phyloP scores from a whole-genome alignment of 352 stramenopile genomes.

The Achlya hypogyna region DNA sequence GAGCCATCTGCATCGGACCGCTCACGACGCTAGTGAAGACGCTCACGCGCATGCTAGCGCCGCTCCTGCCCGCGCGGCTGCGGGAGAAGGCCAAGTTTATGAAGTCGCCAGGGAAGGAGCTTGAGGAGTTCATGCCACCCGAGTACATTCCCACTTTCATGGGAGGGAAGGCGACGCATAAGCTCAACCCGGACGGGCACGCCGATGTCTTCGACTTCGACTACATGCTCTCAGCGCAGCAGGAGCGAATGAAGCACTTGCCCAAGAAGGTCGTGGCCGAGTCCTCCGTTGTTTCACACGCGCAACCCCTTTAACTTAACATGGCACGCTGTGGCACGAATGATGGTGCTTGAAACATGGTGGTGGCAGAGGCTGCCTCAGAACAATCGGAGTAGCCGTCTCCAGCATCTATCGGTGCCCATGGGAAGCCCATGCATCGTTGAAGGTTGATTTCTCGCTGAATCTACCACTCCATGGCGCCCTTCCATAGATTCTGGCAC shows the following conservation, averaged over 20 bases:
- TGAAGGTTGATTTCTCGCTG: no score
- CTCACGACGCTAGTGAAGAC: conserved; percentile 49
- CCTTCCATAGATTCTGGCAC: no score
- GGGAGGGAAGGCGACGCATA: conserved; percentile 34
- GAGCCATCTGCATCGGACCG: conserved; percentile 44
- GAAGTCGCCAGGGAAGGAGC: conserved; percentile 37
- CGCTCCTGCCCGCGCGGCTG: conserved; percentile 42
- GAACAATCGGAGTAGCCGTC: no score
- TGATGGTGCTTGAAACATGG: no score
- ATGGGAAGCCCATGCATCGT: no score
- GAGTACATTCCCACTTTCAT: conserved; percentile 47
- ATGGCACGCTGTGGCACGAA: no score
- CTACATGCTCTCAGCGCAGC: conserved; percentile 50
- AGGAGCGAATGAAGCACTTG: conserved; percentile 35
- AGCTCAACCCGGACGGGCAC: conserved; percentile 26
- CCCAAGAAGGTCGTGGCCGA: neutral
- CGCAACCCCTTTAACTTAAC: conserved; percentile 8
- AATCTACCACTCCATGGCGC: no score
- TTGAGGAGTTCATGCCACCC: conserved; percentile 49
- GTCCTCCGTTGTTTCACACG: neutral
- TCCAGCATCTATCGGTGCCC: no score
- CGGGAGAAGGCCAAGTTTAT: conserved; percentile 54
- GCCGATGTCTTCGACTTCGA: conserved; percentile 34
- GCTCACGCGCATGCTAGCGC: conserved; percentile 42
- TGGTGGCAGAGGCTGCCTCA: no score